Base-by-base conservation (phyloP, 441 rosid species). In the Erodium moschatum region DNA sequence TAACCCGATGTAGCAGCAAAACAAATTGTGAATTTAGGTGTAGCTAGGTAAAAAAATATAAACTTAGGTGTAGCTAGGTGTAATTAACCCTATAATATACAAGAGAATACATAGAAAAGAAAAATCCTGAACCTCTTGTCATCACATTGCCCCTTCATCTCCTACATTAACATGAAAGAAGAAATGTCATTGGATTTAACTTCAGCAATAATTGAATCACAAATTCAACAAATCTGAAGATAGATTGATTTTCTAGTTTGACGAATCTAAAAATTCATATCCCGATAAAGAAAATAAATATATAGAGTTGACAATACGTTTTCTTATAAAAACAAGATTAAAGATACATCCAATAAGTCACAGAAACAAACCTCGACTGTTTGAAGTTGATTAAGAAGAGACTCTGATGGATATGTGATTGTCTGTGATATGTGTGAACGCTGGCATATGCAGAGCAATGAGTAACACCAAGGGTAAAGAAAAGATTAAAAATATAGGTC, bases 331-430 rank as follows among this genome's bases (percentile, higher is more conserved):
- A 24, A 24, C 27, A 24, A 24, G 27, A 24, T 24, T 24, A 24
- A 24, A 24, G 27, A 52, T 52, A 52, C 60, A 52, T 52, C 60
- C 60, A 52, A 52, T 52, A 15, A 18, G 21, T 27, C 64, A 70
- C 35, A 72, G 38, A 33, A 76, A 79, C 88, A 71, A 73, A 80
- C 94, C 91, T 88, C 94, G 76, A 88, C 91, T 7, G 82, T 85
- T 77, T 78, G 84, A 77, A 88, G 89, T 82, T 88, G 91, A 76
- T 86, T 86, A 71, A 88, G 94, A 80, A 88, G 94, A 52, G 94
- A 88, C 72, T 88, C 88, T 5, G 94, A 88, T 64, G 94, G 94
- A 62, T 68, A 46, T 76, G 91, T 84, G 77, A 88, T 88, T 6
- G 94, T 88, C 79, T 82, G 80, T 69, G 72, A 77, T 76, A 88